Base-by-base conservation (phyloP, 768 basidiomycete species). In the Mycena olivaceomarginata region DNA sequence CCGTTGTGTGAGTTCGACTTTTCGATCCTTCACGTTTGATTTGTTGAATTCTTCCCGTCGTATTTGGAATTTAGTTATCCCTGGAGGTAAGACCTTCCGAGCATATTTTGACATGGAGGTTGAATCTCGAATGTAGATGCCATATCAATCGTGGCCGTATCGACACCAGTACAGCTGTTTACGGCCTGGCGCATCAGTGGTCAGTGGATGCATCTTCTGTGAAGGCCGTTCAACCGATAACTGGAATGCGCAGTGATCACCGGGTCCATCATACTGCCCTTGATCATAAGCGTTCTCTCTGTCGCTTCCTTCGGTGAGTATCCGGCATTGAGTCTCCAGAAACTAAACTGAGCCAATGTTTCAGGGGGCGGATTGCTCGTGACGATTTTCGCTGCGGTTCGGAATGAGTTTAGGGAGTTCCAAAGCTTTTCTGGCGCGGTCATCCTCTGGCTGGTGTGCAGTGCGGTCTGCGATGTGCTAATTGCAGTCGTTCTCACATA, bases 401-500 rank as follows among this genome's bases (percentile, higher is more conserved):
- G 77, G 22, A 71, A 67, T 45, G 60, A 81, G 13, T 83, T 78
- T 57, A 43, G 48, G 40, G 66, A 83, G 18, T 79, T 84, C 43
- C 70, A 76, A 31, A 77, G 76, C 45, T 82, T 83, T 51, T 48
- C 74, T 10, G 20, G 20, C 18, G 72, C 69, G 13, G 72, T 80
- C 15, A 78, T 81, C 70, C 18, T 83, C 18, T 84, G 84, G 83
- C 70, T 83, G 22, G 62, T 79, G 11, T 72, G 57, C 39, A 75
- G 80, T 31, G 80, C 81, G 9, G 20, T 79, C 1, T 79, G 77
- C 59, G 84, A 85, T 67, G 64, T 84, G 31, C 51, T 82, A 18
- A 85, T 84, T 62, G 80, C 84, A 5, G 20, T 62, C 16, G 41
- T 69, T 22, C 81, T 85, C 51, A 77, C 79, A 5, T 80, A 73